Evolutionary conservation across 2,329 filamentous ascomycete genomes (phyloP), one percentile per base, ranked within the genome.

Genomic region (Talaromyces piceae): DNA sequence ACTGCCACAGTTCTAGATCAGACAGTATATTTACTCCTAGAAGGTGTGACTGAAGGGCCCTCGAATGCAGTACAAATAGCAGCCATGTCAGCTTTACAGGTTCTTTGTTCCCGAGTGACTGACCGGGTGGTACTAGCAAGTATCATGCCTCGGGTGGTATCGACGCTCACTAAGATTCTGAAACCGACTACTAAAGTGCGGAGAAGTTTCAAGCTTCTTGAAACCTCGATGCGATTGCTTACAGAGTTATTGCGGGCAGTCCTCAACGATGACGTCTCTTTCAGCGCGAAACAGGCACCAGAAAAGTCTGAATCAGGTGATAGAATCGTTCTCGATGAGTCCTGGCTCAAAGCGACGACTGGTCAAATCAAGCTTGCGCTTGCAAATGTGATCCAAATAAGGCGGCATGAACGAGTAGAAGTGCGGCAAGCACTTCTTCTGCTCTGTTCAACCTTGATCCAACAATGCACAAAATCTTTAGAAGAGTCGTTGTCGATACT

Each of bases 131-230:
- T 87, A 2, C 73, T 95, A 51, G 88, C 89, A 8, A 91, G 81
- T 55, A 93, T 98, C 61, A 76, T 97, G 39, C 93, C 94, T 0
- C 89, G 91, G 8, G 88, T 88, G 0, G 81, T 95, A 0, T 97
- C 93, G 3, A 82, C 83, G 1, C 72, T 98, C 22, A 84, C 86
- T 2, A 91, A 86, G 61, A 73, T 89, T 0, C 71, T 95, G 47
- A 84, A 86, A 4, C 82, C 82, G 0, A 86, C 84, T 0, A 80
- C 77, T n/a, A 74, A 79, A 37, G 77, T 78, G 57, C 76, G 80
- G 45, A 73, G 80, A 28, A 75, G 78, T 45, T 83, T 77, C 57
- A 80, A 77, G 37, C 78, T 94, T 0, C 72, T 97, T 5, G 71
- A 83, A 22, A 72, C 72, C 50, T 80, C 80, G 16, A 64, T 94